A percentile compares a stretch with the other conserved stretches of the same genome.
phyloP scores from a whole-genome alignment of 495 filamentous ascomycete species.

The Penicillium simplicissimum region DNA sequence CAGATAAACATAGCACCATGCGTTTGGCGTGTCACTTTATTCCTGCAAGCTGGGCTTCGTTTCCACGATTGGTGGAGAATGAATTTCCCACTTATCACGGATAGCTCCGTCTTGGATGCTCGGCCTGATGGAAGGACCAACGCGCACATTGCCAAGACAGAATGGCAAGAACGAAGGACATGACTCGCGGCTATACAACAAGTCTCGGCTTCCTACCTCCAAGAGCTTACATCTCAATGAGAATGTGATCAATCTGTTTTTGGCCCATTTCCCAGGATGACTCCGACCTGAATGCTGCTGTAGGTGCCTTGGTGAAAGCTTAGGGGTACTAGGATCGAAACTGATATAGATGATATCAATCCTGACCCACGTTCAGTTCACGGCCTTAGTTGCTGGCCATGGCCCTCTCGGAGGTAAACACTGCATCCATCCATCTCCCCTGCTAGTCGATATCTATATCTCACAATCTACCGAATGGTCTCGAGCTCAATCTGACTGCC shows the following conservation, averaged over 20 bases:
- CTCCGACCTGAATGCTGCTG: too few species aligned
- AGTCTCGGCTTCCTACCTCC: background rate
- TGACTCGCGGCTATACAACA: background rate
- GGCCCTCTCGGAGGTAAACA: too few species aligned
- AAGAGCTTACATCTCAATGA: background rate
- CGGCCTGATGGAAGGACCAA: background rate
- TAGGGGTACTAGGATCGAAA: too few species aligned
- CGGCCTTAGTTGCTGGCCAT: too few species aligned
- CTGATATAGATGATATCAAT: too few species aligned
- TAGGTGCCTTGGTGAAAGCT: too few species aligned
- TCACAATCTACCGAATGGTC: too few species aligned
- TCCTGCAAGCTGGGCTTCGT: background rate
- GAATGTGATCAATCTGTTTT: too few species aligned
- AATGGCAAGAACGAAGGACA: background rate
- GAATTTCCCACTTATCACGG: constrained; percentile 15
- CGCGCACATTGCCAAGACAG: background rate
- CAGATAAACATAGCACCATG: background rate
- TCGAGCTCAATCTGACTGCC: background rate
- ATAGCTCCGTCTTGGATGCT: background rate
- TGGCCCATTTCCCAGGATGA: too few species aligned
- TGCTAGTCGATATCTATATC: too few species aligned
- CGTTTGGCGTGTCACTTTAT: constrained; percentile 1
- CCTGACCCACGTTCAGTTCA: too few species aligned
- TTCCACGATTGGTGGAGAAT: constrained; percentile 16
- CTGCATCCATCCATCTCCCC: too few species aligned